Evolutionary conservation across 208 protist species (phyloP), one percentile per base, ranked within the genome.

Genomic region (Acanthamoeba castellanii): DNA sequence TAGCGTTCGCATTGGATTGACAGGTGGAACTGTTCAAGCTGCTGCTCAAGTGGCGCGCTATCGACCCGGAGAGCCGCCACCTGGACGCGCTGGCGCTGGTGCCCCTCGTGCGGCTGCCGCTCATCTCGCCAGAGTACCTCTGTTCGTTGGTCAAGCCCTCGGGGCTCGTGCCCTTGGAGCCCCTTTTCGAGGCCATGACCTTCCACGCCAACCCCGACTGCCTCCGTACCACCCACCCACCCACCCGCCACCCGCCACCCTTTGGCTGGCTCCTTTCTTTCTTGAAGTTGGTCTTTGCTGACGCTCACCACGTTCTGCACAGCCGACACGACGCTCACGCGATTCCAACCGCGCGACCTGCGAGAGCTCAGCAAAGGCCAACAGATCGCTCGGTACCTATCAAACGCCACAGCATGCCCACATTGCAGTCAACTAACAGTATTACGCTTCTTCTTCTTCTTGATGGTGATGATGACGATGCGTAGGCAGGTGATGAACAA

Each of bases 111-210:
- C 68, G 68, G 18, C 27, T 74, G 27, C 68, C 68, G 68, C 68
- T 74, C 68, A 74, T 74, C 68, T 74, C 68, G 68, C 68, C 68
- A 7, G 68, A 74, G 68, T 30, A 74, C n/a, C 68, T 74, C 20
- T 74, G 68, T 27, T 74, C 68, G 30, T 27, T 74, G 18, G 68
- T 74, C 68, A 74, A 74, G 68, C 68, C 68, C 68, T 74, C 68
- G n/a, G 68, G 68, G 30, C 68, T 74, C 68, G 68, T 74, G 9
- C 68, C 68, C 6, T 27, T 74, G 32, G 68, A 74, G 27, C 30
- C 68, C n/a, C 68, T 74, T 27, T 74, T 74, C 68, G 68, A 74
- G n/a, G 68, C 68, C 25, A 74, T 74, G 68, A 42, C 32, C n/a
- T 74, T 74, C 27, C 68, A 74, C 68, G 68, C 68, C 68, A 74